Evolutionary conservation across 1,139 yeast species (phyloP).

Genomic region (Arxiozyma slooffiae): DNA sequence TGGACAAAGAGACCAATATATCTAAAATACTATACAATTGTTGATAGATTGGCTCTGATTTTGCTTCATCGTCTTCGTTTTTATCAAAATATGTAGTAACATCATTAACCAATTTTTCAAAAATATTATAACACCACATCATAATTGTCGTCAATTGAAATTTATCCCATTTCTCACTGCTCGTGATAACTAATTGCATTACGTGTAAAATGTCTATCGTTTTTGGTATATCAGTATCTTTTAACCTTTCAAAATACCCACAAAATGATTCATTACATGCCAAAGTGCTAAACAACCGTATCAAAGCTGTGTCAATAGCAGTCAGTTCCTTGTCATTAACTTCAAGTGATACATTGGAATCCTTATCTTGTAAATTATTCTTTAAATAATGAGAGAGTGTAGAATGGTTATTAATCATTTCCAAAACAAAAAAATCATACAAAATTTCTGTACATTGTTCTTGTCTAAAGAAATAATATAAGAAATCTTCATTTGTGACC

Average conservation of each 20-base stretch:
- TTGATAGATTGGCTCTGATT: conserved; percentile 14
- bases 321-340: not conserved
- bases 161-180: conserved; percentile 45
- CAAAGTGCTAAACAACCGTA: conserved; percentile 17
- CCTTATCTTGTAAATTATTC: not conserved
- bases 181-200: conserved; percentile 39
- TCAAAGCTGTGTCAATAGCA: conserved; percentile 14
- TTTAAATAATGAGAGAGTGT: conserved; percentile 9
- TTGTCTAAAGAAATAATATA: conserved; percentile 21
- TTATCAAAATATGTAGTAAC: conserved; percentile 22
- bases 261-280: conserved; percentile 34
- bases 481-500: conserved; percentile 22
- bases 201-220: conserved; percentile 27
- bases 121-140: conserved; percentile 45
- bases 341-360: not conserved
- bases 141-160: conserved; percentile 43
- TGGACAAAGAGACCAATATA: conserved; percentile 42
- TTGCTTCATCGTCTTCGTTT: conserved; percentile 12
- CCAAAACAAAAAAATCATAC: conserved; percentile 14
- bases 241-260: conserved; percentile 24
- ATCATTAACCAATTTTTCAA: conserved; percentile 21
- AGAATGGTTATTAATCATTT: conserved; percentile 14
- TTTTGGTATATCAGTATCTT: conserved; percentile 12
- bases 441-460: conserved; percentile 11
- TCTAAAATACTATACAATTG: conserved; percentile 34